Evolutionary conservation across 1,139 yeast genomes (phyloP), one percentile per base, ranked within the genome.

Genomic region (Komagataea norvegica): DNA sequence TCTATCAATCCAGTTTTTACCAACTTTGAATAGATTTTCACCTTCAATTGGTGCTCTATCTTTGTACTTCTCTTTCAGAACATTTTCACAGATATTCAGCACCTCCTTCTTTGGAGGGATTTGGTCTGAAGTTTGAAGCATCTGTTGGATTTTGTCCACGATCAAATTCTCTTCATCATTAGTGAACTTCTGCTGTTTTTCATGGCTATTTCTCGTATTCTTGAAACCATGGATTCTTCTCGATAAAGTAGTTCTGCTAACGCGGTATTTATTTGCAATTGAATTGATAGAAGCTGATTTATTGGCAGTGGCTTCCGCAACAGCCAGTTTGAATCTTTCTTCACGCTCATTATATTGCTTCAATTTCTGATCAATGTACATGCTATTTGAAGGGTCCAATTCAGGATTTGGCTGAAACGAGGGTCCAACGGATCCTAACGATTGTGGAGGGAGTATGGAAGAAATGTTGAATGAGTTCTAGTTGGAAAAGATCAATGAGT

Each of bases 1-100:
- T 21, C 56, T 37, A 28, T 52, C 56, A 24, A 52, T 48, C 56
- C 56, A 52, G 27, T 52, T 52, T 37, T 52, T 52, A 6, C 56
- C 56, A 22, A 52, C 56, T 32, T 48, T 50, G 33, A 49, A 43
- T 33, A 44, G 42, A n/a, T 41, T 34, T 21, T 45, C 50, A 15
- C 36, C 38, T 13, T 39, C 41, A 10, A 15, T 15, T 3, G 42
- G 37, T 15, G 43, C 34, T 21, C 37, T 35, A 10, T 45, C 40
- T 26, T 39, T 39, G 34, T 44, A 48, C 36, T 52, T 52, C 8
- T 44, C 45, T 33, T 41, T 48, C 13, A 52, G 28, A 24, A 52
- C 36, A 6, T 34, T 33, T 33, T 52, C 55, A 37, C 56, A 51
- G 8, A 52, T 45, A 15, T 29, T 13, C 11, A 52, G 29, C 10